Evolutionary conservation across 495 filamentous ascomycete species (phyloP), one percentile per base, ranked within the genome.

Genomic region (Gamarada debralockiae): DNA sequence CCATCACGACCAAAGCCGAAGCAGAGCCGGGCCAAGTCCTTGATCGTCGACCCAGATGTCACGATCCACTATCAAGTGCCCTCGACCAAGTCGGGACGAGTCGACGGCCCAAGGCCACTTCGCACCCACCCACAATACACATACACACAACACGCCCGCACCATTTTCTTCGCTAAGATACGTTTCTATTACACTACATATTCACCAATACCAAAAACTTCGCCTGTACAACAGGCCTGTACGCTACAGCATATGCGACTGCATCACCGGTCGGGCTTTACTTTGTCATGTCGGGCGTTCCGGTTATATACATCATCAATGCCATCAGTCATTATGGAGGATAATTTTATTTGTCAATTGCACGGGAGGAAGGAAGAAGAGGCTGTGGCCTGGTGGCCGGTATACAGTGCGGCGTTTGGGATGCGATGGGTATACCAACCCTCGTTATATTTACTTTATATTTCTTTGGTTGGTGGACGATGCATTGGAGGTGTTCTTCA

Each of bases 211-310:
- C 13, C 45, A 56, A 43, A 44, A 34, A 13, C 4, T 45, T 29
- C 12, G 38, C 31, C 58, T 53, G 41, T 53, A 46, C 29, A 38
- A 38, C 44, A 21, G 53, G 58, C 50, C 23, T 60, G 58, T 60
- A 60, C 53, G 52, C 53, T 60, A 56, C 41, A 21, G 51, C 50
- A 47, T 50, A 52, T 38, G 53, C 48, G 57, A 42, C 22, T 40
- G 58, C 58, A 60, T 48, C 27, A 29, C 27, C 27, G 27, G 27
- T 29, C 27, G 57, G 57, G 43, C 36, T 55, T 60, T 49, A 43
- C 52, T 60, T 60, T 55, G 41, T 60, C 52, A n/a, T n/a, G 52
- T 18, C 22, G 46, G 57, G 48, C 36, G 36, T 14, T 18, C 14
- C 17, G 13, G 13, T 4, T 14, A 18, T 39, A 18, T 14, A 39